phyloP scores from a whole-genome alignment of 2,329 filamentous ascomycete species.

The Colletotrichum liriopes region DNA sequence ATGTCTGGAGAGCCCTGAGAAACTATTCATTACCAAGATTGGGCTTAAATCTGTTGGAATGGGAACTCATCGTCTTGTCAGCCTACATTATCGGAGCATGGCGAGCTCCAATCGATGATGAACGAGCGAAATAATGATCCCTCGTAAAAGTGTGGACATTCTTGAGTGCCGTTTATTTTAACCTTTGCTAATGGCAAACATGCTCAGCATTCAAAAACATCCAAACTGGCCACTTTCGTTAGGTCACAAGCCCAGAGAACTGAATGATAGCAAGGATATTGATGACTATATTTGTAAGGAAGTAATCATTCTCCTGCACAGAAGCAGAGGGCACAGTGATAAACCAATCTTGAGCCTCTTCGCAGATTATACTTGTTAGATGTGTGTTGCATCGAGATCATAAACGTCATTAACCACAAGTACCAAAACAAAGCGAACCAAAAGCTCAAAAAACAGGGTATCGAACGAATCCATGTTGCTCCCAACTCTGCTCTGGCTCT shows the following conservation, averaged over 20 bases:
- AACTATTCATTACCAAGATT: too few species aligned
- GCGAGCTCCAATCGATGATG: neutral
- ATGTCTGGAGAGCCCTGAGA: too few species aligned
- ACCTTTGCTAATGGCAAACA: neutral
- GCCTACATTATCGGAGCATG: too few species aligned
- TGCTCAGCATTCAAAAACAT: neutral
- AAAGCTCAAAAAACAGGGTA: neutral
- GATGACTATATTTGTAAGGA: neutral
- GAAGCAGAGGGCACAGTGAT: neutral
- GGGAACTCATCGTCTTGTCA: too few species aligned
- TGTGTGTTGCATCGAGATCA: neutral
- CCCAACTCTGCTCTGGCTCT: neutral
- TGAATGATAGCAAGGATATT: neutral
- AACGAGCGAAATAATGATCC: neutral
- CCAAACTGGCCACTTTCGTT: neutral
- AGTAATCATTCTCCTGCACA: neutral
- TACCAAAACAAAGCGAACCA: neutral
- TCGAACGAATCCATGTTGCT: neutral
- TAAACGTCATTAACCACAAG: neutral
- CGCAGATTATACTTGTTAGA: neutral
- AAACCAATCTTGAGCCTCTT: neutral
- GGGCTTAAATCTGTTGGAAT: too few species aligned
- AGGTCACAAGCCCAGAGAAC: neutral
- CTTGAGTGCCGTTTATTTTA: rapidly evolving
- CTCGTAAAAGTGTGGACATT: neutral